Evolutionary conservation across 306 rosid species (phyloP), one percentile per base, ranked within the genome.

Genomic region (Castanea crenata): DNA sequence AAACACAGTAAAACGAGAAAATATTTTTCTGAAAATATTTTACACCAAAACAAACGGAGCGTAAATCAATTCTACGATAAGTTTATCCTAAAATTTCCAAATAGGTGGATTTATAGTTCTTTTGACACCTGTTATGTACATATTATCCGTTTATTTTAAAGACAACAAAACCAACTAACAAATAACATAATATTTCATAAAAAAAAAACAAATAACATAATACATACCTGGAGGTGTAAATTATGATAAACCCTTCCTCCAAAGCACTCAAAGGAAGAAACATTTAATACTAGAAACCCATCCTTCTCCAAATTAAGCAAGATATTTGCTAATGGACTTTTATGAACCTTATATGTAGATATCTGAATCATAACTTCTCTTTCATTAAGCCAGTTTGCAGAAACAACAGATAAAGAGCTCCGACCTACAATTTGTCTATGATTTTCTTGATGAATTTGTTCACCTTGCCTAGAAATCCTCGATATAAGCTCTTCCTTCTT

Each of bases 251-350:
- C 20, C 75, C 80, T 90, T 10, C 86, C 94, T 75, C 80, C 89
- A 74, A 77, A 83, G 13, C 93, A 81, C 74, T 89, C 78, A 27
- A 86, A 88, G 41, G 92, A 85, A 80, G 96, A 90, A 84, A 89
- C 88, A 83, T 94, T 79, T 8, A 86, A 85, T 21, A 90, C 27
- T 73, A 21, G 29, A 77, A 87, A 76, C 6, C 89, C 89, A 74
- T 89, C 85, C 34, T 83, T 79, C 78, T 94, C 94, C 55, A 92
- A 82, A 75, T 57, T 73, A 3, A 54, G 32, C 72, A 94, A 79
- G 41, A 86, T 82, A 46, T 86, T 79, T 3, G 94, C 83, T 31
- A 92, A 57, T 14, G 80, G 76, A 69, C 55, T 78, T 67, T 73
- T 84, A 74, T 77, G 61, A 18, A 64, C 13, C 5, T 51, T 78